phyloP scores from a whole-genome alignment of 208 protist species.

The Leishmania martiniquensis region DNA sequence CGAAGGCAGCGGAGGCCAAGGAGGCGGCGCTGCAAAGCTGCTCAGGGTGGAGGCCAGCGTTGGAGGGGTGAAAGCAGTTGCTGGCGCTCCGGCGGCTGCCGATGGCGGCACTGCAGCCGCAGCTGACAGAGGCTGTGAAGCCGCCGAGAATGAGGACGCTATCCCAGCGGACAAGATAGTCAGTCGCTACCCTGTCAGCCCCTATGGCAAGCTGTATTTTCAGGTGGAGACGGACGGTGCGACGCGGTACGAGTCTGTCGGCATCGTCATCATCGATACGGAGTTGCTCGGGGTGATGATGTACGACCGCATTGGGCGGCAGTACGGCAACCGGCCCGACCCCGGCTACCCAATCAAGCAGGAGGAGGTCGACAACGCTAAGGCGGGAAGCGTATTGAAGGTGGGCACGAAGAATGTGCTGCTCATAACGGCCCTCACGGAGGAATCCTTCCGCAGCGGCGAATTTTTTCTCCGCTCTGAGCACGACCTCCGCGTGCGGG shows the following conservation, averaged over 20 bases:
- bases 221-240: slow-evolving; percentile 85
- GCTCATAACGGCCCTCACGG: slow-evolving; percentile 79
- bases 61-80: slow-evolving; percentile 5
- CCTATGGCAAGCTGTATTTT: slow-evolving; percentile 86
- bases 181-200: slow-evolving; percentile 74
- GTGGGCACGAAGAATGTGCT: slow-evolving; percentile 76
- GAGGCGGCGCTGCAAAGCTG: slow-evolving; percentile 4
- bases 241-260: slow-evolving; percentile 79
- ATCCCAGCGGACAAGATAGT: slow-evolving; percentile 40
- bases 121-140: slow-evolving; percentile 2
- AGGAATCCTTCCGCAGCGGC: slow-evolving; percentile 86
- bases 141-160: slow-evolving; percentile 24
- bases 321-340: slow-evolving; percentile 84
- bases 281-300: slow-evolving; percentile 78
- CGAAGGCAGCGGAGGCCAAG: slow-evolving; percentile 2
- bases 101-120: background rate
- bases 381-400: slow-evolving; percentile 63
- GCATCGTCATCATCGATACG: slow-evolving; percentile 85
- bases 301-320: slow-evolving; percentile 85
- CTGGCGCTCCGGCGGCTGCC: background rate
- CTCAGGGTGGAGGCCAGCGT: slow-evolving; percentile 15
- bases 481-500: slow-evolving; percentile 78
- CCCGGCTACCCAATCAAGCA: slow-evolving; percentile 83
- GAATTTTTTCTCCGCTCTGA: slow-evolving; percentile 91
- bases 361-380: slow-evolving; percentile 65